These are phyloP conservation scores for Ampelomyces quisqualis DNA, from an alignment of 2,329 filamentous ascomycete species.

Conservation along the genomic window DNA sequence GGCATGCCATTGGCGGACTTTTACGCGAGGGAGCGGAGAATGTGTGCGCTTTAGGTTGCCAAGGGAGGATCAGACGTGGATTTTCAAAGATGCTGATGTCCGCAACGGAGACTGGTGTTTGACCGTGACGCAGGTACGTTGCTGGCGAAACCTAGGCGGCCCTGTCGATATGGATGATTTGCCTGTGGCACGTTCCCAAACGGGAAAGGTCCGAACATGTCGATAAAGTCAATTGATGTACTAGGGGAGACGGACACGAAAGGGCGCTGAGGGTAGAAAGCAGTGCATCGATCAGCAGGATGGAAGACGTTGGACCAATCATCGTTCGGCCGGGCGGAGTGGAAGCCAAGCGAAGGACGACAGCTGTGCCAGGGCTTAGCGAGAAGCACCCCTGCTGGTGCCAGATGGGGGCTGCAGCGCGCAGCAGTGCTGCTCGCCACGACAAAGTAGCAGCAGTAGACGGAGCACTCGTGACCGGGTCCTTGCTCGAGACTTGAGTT, in stretches of 20 bases:
- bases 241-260: background rate
- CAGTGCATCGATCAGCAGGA: slow-evolving; percentile 10
- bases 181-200: background rate
- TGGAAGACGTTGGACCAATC: slow-evolving; percentile 12
- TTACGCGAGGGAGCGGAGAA: slow-evolving; percentile 17
- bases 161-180: background rate
- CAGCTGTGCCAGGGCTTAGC: slow-evolving; percentile 19
- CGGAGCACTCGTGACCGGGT: no score
- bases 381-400: slow-evolving; percentile 17
- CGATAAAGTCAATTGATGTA: background rate
- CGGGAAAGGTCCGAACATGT: background rate
- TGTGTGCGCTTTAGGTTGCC: slow-evolving; percentile 15
- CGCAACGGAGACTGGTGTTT: slow-evolving; percentile 28
- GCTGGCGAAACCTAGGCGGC: slow-evolving; percentile 8
- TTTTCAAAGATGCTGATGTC: slow-evolving; percentile 31
- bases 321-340: slow-evolving; percentile 11
- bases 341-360: slow-evolving; percentile 12
- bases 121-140: slow-evolving; percentile 36
- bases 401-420: slow-evolving; percentile 22
- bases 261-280: background rate
- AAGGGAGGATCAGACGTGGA: slow-evolving; percentile 11
- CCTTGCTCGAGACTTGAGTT: no score
- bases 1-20: slow-evolving; percentile 25
- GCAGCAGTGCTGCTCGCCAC: slow-evolving; percentile 33
- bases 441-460: slow-evolving; percentile 22